Conservation (phyloP, 148 eudicot genomes). For the Camellia lanceoleosa region DNA sequence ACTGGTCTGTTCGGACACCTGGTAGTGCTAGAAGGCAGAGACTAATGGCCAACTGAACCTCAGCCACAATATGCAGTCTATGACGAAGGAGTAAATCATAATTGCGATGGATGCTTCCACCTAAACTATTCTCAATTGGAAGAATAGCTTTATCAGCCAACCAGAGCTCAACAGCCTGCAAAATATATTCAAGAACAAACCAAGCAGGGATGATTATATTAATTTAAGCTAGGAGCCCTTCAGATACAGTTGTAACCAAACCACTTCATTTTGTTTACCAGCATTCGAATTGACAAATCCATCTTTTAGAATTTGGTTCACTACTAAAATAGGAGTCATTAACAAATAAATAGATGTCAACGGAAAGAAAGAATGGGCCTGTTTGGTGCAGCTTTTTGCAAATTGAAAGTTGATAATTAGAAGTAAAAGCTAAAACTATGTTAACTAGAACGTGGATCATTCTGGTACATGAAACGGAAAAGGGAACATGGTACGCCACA, state of each 20-base stretch:
- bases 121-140: conserved; percentile 55
- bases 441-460: too few species aligned
- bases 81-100: conserved; percentile 54
- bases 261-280: not conserved
- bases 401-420: too few species aligned
- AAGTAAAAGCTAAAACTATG: too few species aligned
- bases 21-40: conserved; percentile 54
- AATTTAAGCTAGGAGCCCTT: not conserved
- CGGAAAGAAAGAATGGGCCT: not conserved
- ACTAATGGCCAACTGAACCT: conserved; percentile 52
- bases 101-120: conserved; percentile 60
- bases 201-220: not conserved
- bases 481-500: too few species aligned
- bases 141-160: conserved; percentile 57
- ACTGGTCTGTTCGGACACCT: conserved; percentile 36
- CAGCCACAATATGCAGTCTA: conserved; percentile 54
- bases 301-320: not conserved
- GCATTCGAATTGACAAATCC: not conserved
- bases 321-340: not conserved
- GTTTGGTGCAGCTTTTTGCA: too few species aligned
- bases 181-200: not conserved
- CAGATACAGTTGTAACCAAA: not conserved
- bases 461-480: too few species aligned
- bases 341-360: not conserved
- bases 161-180: conserved; percentile 55